phyloP scores from a whole-genome alignment of 2,329 filamentous ascomycete species.

The Waltergamsia citrina region DNA sequence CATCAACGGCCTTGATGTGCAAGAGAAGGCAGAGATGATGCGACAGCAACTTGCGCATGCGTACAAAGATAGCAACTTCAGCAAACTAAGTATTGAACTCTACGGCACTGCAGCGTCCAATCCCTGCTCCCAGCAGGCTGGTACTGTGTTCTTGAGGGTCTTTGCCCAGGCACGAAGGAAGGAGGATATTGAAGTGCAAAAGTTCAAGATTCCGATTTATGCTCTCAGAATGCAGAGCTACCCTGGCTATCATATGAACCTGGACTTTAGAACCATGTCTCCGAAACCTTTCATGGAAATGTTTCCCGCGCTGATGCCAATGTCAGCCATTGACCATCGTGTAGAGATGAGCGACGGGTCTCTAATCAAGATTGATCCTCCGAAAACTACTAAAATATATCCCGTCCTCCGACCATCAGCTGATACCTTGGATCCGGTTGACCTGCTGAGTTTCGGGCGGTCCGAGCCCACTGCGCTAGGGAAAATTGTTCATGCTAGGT shows the following conservation, averaged over 20 bases:
- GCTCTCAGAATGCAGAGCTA: constrained; percentile 29
- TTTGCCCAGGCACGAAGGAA: constrained; percentile 32
- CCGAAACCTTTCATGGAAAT: constrained; percentile 33
- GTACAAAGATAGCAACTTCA: constrained; percentile 22
- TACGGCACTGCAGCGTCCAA: constrained; percentile 28
- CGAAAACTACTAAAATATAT: constrained; percentile 11
- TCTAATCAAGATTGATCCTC: constrained; percentile 10
- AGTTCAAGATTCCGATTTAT: constrained; percentile 27
- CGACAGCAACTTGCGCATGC: constrained; percentile 25
- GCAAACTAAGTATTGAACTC: constrained; percentile 20
- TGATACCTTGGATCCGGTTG: constrained; percentile 13
- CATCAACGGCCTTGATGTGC: constrained; percentile 30
- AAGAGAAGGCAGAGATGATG: constrained; percentile 31
- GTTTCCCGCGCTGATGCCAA: constrained; percentile 23
- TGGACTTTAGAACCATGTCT: constrained; percentile 31
- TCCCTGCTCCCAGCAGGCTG: constrained; percentile 31
- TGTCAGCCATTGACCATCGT: constrained; percentile 15
- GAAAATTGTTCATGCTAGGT: constrained; percentile 13
- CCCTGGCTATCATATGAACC: constrained; percentile 31
- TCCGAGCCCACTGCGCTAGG: constrained; percentile 15
- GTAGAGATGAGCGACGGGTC: constrained; percentile 14
- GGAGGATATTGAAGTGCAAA: constrained; percentile 20
- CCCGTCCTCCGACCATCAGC: constrained; percentile 13
- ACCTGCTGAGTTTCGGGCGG: constrained; percentile 12
- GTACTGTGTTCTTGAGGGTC: constrained; percentile 36